phyloP scores from a whole-genome alignment of 768 basidiomycete species.

The Lactifluus rugatus region DNA sequence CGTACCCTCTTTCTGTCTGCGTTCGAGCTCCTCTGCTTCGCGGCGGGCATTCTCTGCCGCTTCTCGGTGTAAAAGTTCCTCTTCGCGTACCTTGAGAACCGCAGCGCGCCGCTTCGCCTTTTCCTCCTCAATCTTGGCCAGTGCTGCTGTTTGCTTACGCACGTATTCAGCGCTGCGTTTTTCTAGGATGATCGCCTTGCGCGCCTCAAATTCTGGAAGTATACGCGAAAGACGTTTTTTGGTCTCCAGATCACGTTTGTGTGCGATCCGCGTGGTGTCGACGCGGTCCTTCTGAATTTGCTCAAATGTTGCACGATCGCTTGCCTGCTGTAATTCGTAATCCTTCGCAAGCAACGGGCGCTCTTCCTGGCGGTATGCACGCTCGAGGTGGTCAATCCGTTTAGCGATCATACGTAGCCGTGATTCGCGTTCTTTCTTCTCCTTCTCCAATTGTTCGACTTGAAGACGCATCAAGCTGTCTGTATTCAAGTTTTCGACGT shows the following conservation, averaged over 20 bases:
- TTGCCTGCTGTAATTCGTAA: slow-evolving; percentile 75
- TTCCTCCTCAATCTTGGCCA: slow-evolving; percentile 71
- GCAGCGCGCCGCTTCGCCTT: slow-evolving; percentile 59
- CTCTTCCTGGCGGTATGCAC: slow-evolving; percentile 91
- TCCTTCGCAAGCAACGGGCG: slow-evolving; percentile 76
- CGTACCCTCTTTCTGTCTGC: slow-evolving; percentile 43
- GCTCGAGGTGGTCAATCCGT: slow-evolving; percentile 91
- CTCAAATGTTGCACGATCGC: slow-evolving; percentile 64
- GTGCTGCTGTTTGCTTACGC: slow-evolving; percentile 45
- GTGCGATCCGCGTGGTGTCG: slow-evolving; percentile 44
- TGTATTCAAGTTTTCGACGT: slow-evolving; percentile 76
- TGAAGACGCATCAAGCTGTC: slow-evolving; percentile 82
- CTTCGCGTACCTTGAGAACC: slow-evolving; percentile 50
- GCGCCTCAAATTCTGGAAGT: slow-evolving; percentile 52
- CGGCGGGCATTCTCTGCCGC: slow-evolving; percentile 30
- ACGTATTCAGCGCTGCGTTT: slow-evolving; percentile 59
- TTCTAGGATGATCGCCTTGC: slow-evolving; percentile 44
- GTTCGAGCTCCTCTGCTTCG: slow-evolving; percentile 35
- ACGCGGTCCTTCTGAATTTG: slow-evolving; percentile 45
- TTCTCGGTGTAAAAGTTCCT: slow-evolving; percentile 38
- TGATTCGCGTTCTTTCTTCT: slow-evolving; percentile 80
- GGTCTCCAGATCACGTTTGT: slow-evolving; percentile 57
- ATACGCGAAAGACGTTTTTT: slow-evolving; percentile 72
- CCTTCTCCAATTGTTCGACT: slow-evolving; percentile 93
- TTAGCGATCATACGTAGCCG: slow-evolving; percentile 76